Conservation (phyloP, 176 grass and related monocot species). For the Rhynchospora tenuis region DNA sequence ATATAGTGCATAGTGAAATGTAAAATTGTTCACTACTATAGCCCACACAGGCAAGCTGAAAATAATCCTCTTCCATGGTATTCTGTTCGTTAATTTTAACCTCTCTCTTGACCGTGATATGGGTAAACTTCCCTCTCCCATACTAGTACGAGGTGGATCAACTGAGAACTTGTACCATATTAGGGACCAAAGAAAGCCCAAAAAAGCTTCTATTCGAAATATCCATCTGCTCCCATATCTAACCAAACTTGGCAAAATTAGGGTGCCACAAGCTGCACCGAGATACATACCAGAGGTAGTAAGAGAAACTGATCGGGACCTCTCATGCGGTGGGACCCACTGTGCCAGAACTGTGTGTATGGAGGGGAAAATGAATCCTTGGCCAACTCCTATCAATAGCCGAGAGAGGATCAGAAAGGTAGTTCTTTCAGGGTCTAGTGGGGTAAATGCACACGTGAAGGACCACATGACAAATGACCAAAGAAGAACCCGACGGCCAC, state of each 20-base stretch:
- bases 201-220: conserved; percentile 64
- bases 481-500: conserved; percentile 61
- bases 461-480: conserved; percentile 71
- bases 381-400: conserved; percentile 69
- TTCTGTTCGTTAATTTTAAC: conserved; percentile 40
- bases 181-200: conserved; percentile 59
- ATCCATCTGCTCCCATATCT: conserved; percentile 55
- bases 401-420: conserved; percentile 49
- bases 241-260: conserved; percentile 66
- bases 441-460: conserved; percentile 66
- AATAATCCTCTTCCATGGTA: conserved; percentile 71
- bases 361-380: conserved; percentile 84
- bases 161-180: conserved; percentile 69
- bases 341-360: conserved; percentile 84
- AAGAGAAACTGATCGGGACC: conserved; percentile 75
- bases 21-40: conserved; percentile 83
- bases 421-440: conserved; percentile 52
- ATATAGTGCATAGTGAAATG: conserved; percentile 86
- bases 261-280: conserved; percentile 74
- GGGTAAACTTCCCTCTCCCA: conserved; percentile 43
- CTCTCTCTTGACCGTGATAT: conserved; percentile 53
- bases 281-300: conserved; percentile 90
- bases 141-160: conserved; percentile 53
- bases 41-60: conserved; percentile 76
- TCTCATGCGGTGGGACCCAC: conserved; percentile 78